A percentile compares a stretch with the other conserved stretches of the same genome.
Conservation (phyloP, 495 filamentous ascomycete genomes). For the Tuber microsphaerosporum region DNA sequence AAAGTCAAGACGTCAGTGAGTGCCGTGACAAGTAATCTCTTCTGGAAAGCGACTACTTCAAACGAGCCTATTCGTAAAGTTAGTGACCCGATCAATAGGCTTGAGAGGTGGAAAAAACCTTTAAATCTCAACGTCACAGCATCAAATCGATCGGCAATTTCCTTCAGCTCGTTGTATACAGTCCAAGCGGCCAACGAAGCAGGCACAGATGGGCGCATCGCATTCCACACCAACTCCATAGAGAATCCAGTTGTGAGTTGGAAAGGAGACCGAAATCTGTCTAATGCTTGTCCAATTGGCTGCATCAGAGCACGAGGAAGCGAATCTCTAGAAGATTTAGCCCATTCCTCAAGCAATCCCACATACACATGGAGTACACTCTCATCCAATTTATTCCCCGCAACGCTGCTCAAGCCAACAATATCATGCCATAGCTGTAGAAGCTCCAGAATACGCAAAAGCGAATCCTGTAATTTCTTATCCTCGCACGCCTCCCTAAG, state of each 20-base stretch:
- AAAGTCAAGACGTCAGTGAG: slow-evolving; percentile 47
- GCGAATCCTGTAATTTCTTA: background rate
- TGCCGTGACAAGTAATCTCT: slow-evolving; percentile 50
- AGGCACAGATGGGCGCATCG: slow-evolving; percentile 60
- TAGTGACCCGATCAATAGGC: slow-evolving; percentile 16
- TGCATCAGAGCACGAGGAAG: slow-evolving; percentile 42
- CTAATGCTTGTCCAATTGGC: slow-evolving; percentile 45
- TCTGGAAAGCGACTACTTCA: slow-evolving; percentile 37
- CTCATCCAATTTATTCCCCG: slow-evolving; percentile 46
- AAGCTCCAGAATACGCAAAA: slow-evolving; percentile 18
- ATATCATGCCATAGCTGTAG: slow-evolving; percentile 41
- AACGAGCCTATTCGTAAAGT: slow-evolving; percentile 24
- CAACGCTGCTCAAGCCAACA: slow-evolving; percentile 32
- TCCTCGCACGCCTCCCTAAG: background rate
- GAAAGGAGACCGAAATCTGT: slow-evolving; percentile 46
- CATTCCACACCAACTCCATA: slow-evolving; percentile 78
- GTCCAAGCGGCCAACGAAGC: slow-evolving; percentile 49
- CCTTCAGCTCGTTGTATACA: slow-evolving; percentile 55
- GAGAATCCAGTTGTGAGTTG: slow-evolving; percentile 66
- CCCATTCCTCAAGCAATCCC: slow-evolving; percentile 35
- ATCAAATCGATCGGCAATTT: slow-evolving; percentile 69
- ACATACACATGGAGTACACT: slow-evolving; percentile 54
- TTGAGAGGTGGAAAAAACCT: slow-evolving; percentile 45
- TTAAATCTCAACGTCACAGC: slow-evolving; percentile 46
- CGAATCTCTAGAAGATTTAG: slow-evolving; percentile 19